These are phyloP conservation scores for Thelonectria olida DNA, from an alignment of 2,329 filamentous ascomycete genomes.

Conservation along the genomic window DNA sequence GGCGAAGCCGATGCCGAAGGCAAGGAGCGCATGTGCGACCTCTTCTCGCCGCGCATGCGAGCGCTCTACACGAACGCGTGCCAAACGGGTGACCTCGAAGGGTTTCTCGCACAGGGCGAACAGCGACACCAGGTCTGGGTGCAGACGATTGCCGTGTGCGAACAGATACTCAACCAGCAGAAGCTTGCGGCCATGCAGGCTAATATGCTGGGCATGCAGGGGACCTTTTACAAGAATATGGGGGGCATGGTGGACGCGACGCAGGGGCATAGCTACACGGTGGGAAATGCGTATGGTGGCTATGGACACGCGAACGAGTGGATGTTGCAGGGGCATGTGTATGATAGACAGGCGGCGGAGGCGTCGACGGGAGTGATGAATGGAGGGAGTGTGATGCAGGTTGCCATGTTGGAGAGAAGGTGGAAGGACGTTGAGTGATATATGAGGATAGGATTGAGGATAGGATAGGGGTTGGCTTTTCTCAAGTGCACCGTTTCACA, in stretches of 20 bases:
- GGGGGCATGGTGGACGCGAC: constrained; percentile 28
- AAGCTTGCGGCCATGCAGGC: constrained; percentile 38
- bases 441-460: too few relatives aligned
- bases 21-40: constrained; percentile 45
- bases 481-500: too few relatives aligned
- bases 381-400: constrained; percentile 21
- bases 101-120: constrained; percentile 38
- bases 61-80: constrained; percentile 44
- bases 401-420: constrained; percentile 43
- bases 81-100: constrained; percentile 29
- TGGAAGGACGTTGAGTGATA: constrained; percentile 49
- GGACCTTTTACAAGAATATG: constrained; percentile 37
- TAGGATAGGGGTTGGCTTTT: too few relatives aligned
- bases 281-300: constrained; percentile 43
- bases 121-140: constrained; percentile 42
- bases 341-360: constrained; percentile 42
- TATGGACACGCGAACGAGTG: constrained; percentile 45
- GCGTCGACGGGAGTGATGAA: constrained; percentile 23
- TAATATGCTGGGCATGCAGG: constrained; percentile 36
- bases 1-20: constrained; percentile 26
- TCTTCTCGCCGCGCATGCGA: constrained; percentile 51
- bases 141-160: constrained; percentile 41
- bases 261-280: constrained; percentile 36
- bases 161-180: constrained; percentile 39
- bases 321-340: constrained; percentile 41